Evolutionary conservation across 441 rosid genomes (phyloP).

Genomic region (Gossypium schwendimanii): DNA sequence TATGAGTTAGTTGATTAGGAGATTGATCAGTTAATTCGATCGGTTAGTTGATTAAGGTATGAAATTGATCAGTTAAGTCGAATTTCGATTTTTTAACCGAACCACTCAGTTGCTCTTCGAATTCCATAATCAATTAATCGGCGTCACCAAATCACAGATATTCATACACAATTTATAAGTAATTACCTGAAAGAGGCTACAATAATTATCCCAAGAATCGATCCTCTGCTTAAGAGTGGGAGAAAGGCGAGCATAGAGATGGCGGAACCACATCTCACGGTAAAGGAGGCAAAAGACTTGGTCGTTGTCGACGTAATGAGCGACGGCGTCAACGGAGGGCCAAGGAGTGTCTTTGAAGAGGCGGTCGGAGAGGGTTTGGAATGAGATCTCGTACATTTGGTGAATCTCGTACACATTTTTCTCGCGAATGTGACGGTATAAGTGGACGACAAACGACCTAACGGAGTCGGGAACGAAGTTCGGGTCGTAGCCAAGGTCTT

Average conservation of each 20-base stretch:
- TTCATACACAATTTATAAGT: not conserved
- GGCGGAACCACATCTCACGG: conserved; percentile 98
- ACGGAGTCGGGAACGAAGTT: conserved; percentile 87
- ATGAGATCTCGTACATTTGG: conserved; percentile 96
- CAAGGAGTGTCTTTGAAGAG: conserved; percentile 88
- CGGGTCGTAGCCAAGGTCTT: conserved; percentile 62
- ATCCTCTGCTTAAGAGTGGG: conserved; percentile 88
- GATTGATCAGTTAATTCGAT: no score
- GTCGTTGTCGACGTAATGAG: conserved; percentile 77
- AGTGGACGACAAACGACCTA: conserved; percentile 80
- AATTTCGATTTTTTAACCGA: no score
- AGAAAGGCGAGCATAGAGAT: conserved; percentile 71
- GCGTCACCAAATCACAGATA: not conserved
- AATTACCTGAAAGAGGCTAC: conserved; percentile 71
- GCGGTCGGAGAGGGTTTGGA: conserved; percentile 79
- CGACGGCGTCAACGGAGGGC: conserved; percentile 89
- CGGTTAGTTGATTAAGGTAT: no score
- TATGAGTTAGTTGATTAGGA: no score
- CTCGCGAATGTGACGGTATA: conserved; percentile 88
- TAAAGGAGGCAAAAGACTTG: conserved; percentile 86
- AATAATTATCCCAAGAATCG: conserved; percentile 92
- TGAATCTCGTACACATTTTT: conserved; percentile 98
- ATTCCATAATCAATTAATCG: not conserved
- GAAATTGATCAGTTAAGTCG: no score
- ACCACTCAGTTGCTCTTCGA: no score